Evolutionary conservation across 2,329 filamentous ascomycete species (phyloP).

Genomic region (Verticillium tricorpus): DNA sequence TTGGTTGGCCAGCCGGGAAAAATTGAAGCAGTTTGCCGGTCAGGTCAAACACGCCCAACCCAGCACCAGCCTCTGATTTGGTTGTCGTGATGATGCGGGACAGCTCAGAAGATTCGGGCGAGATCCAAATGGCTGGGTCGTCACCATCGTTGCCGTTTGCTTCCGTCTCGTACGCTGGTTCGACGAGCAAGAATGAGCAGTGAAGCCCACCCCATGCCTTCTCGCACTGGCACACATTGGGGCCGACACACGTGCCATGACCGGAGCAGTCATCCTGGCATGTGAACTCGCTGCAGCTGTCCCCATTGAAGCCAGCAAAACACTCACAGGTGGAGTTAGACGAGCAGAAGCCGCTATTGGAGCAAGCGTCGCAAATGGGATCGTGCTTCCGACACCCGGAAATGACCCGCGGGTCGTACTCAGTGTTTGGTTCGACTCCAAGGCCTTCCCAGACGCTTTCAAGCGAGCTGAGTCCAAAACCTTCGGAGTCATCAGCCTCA

Average conservation of each 20-base stretch:
- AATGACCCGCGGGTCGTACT: constrained; percentile 29
- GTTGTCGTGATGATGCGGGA: constrained; percentile 49
- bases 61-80: constrained; percentile 43
- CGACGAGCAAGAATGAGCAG: constrained; percentile 38
- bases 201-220: constrained; percentile 38
- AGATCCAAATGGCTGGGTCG: constrained; percentile 45
- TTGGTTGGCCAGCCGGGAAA: constrained; percentile 40
- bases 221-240: constrained; percentile 35
- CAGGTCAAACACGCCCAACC: constrained; percentile 44
- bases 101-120: constrained; percentile 29
- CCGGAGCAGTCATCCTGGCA: constrained; percentile 36
- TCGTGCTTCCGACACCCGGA: constrained; percentile 16
- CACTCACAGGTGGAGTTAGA: constrained; percentile 29
- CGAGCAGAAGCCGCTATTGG: constrained; percentile 31
- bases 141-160: constrained; percentile 39
- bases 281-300: constrained; percentile 26
- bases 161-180: constrained; percentile 37
- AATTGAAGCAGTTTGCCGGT: constrained; percentile 41
- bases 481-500: constrained; percentile 31
- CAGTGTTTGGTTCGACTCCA: constrained; percentile 27
- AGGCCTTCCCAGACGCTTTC: constrained; percentile 26
- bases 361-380: constrained; percentile 29
- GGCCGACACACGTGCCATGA: constrained; percentile 34
- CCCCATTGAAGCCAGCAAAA: constrained; percentile 37
- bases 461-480: constrained; percentile 35